Base-by-base conservation (phyloP, 495 filamentous ascomycete species). In the Aspergillus kassunensis region DNA sequence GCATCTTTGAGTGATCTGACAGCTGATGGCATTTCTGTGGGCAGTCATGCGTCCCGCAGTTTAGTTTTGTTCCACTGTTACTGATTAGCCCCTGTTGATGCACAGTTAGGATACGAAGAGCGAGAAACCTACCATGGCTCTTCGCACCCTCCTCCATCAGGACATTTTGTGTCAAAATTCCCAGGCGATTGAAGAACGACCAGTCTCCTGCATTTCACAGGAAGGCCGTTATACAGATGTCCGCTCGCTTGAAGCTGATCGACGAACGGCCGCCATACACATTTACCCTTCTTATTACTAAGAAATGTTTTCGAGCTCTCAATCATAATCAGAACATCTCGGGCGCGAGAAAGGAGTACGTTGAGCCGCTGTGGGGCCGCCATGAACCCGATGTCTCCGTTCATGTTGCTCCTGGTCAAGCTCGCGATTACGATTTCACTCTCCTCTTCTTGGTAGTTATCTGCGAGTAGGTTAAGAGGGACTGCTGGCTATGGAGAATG, bases 371-470 rank as follows among this genome's bases (percentile, higher is more conserved):
- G 74, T 0, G 83, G 81, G 0, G 81, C 68, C 9, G 73, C 53
- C 83, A 92, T 88, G 65, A 92, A 92, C 1, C 88, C 88, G 30
- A 90, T 86, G 31, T 89, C 84, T 0, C 78, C 73, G 0, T 51
- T 47, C 1, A 64, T 53, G 55, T 91, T 92, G 61, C 86, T 86
- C 9, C 88, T 70, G 0, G 86, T 89, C 5, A 91, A 62, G 0
- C 78, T 80, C 0, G 66, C 82, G 25, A 92, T 74, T 1, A 91
- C 85, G 23, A 90, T 86, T 6, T 90, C 80, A 44, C 81, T 86
- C 51, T 92, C 88, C 54, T 92, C 87, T 2, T 88, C 88, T 63
- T 91, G 88, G 52, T 85, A 92, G 49, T 91, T 91, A 58, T 91
- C 86, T 85, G 39, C 23, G 11, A 21, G 0, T 18, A 2, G 19